A percentile compares a stretch with the other conserved stretches of the same genome.
Evolutionary conservation across 352 stramenopile species (phyloP).

Genomic region (Phytophthora cajani): DNA sequence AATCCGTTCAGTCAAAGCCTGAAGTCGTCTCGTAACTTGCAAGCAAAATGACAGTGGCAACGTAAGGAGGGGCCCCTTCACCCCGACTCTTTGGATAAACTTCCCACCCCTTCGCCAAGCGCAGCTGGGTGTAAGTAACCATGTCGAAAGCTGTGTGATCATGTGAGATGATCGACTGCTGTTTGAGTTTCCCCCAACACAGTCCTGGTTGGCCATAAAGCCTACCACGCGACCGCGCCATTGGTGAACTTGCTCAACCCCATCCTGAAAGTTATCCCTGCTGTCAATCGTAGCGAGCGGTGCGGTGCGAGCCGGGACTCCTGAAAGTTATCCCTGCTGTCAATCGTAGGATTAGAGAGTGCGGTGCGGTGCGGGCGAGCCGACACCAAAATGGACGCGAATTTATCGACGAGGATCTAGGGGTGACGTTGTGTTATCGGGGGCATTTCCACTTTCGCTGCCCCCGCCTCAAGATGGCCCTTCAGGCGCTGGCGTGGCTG

Average conservation of each 20-base stretch:
- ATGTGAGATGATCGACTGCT: not conserved
- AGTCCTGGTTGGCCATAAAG: not conserved
- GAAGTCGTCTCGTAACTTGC: not conserved
- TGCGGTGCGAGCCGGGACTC: not conserved
- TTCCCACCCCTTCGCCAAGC: not conserved
- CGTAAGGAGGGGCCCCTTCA: not conserved
- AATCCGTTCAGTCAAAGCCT: too few species aligned
- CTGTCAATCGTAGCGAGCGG: constrained; percentile 14
- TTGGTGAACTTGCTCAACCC: not conserved
- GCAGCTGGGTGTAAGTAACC: constrained; percentile 2
- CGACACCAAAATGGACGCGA: constrained; percentile 4
- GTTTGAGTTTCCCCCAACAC: not conserved
- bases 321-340: constrained; percentile 11
- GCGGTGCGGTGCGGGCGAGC: too few species aligned
- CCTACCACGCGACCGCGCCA: not conserved
- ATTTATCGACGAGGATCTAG: not conserved
- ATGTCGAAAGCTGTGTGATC: constrained; percentile 1
- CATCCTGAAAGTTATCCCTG: constrained; percentile 14
- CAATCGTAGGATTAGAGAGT: constrained; percentile 11
- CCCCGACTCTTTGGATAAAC: too few species aligned
- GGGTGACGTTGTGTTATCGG: not conserved
- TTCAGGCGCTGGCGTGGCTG: constrained; percentile 9
- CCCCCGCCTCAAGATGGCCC: constrained; percentile 1
- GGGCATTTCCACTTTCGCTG: constrained; percentile 9
- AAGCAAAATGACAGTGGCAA: not conserved